Conservation (phyloP, 2,329 filamentous ascomycete species). For the Claviceps sp. region DNA sequence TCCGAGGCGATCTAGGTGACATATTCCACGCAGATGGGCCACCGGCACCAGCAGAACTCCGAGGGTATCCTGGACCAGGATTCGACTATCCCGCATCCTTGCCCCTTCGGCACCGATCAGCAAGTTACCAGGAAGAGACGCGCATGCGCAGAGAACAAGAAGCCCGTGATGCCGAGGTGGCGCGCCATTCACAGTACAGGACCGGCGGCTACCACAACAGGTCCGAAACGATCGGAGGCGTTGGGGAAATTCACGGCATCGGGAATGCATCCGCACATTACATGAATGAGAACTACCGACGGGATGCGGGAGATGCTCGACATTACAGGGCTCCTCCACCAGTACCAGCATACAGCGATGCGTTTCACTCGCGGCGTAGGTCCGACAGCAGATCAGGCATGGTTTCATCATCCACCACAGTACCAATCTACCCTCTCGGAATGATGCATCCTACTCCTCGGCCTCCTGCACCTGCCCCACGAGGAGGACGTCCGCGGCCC, state of each 20-base stretch:
- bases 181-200: constrained; percentile 12
- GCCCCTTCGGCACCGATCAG: constrained; percentile 13
- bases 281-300: constrained; percentile 45
- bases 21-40: constrained; percentile 10
- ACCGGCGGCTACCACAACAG: constrained; percentile 26
- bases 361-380: constrained; percentile 32
- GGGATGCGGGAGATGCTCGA: constrained; percentile 1
- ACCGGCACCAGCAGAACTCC: constrained; percentile 19
- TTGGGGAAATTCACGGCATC: constrained; percentile 26
- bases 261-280: constrained; percentile 43
- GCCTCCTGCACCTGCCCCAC: neutral
- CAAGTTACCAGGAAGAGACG: constrained; percentile 33
- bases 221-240: constrained; percentile 18
- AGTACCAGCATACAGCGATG: constrained; percentile 24
- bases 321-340: neutral
- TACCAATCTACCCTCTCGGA: constrained; percentile 17
- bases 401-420: constrained; percentile 20
- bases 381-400: constrained; percentile 25
- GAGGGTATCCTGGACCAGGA: constrained; percentile 7
- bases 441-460: constrained; percentile 8
- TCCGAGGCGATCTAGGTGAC: constrained; percentile 13
- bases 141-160: constrained; percentile 33
- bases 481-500: neutral
- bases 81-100: constrained; percentile 7
- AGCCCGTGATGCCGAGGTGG: constrained; percentile 27